phyloP scores from a whole-genome alignment of 2,329 filamentous ascomycete genomes.

The Ascochyta clinopodiicola region DNA sequence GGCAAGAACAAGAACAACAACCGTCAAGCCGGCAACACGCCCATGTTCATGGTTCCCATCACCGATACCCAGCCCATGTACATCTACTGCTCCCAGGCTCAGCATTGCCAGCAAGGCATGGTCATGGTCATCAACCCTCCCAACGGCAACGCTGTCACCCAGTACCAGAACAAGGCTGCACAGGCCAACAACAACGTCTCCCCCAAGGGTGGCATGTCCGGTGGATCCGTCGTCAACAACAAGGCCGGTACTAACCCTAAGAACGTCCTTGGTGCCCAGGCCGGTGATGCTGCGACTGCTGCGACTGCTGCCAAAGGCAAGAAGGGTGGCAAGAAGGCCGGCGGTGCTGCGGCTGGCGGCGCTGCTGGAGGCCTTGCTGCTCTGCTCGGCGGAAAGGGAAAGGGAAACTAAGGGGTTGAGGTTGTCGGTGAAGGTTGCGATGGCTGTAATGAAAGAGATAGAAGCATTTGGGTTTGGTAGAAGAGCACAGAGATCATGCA shows the following conservation, averaged over 20 bases:
- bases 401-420: not conserved
- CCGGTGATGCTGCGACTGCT: conserved; percentile 15
- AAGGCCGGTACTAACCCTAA: conserved; percentile 31
- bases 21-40: conserved; percentile 30
- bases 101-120: conserved; percentile 77
- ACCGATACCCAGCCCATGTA: conserved; percentile 69
- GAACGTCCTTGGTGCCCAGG: conserved; percentile 18
- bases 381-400: conserved; percentile 20
- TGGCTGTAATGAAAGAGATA: not conserved
- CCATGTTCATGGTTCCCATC: conserved; percentile 38
- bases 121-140: conserved; percentile 71
- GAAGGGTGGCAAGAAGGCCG: not conserved
- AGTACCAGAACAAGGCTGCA: conserved; percentile 33
- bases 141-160: conserved; percentile 29
- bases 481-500: not conserved
- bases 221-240: conserved; percentile 29
- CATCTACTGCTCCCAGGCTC: conserved; percentile 73
- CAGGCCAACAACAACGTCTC: conserved; percentile 36
- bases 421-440: not conserved
- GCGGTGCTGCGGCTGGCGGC: too few relatives aligned
- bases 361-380: conserved; percentile 18
- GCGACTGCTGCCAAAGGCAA: not conserved
- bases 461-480: not conserved
- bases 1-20: conserved; percentile 28
- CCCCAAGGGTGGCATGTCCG: conserved; percentile 28